Evolutionary conservation across 2,329 filamentous ascomycete species (phyloP), one percentile per base, ranked within the genome.

Genomic region (Clarireedia hainanense): DNA sequence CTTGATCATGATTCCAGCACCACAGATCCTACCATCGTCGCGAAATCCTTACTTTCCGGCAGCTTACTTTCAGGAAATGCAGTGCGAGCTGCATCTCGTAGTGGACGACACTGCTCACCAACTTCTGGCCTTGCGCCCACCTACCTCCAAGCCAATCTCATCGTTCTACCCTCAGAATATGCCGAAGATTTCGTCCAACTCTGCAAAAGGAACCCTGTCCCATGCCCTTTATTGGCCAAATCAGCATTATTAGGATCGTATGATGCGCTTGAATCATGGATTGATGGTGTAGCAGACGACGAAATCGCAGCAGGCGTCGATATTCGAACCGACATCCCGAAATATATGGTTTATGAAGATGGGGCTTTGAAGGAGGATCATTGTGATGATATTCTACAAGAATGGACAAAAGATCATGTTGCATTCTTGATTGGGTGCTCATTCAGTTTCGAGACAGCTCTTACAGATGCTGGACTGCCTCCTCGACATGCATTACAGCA

Each of bases 401-500:
- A 80, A 42, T 86, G 83, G 83, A 76, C 74, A 0, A 65, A 72
- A 4, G 75, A 83, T 60, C 80, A 86, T 61, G 76, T 83, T 24
- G 83, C 75, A 0, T 86, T 84, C 63, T 66, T 86, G 46, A 78
- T 86, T 58, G 83, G 82, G 7, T 86, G 83, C 65, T 81, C 77
- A 0, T 86, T 79, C 72, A 81, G 76, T 61, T 86, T 86, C 64
- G 83, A 86, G 66, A 69, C 73, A 2, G 81, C 81, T 3, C 74
- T 86, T 23, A 64, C 68, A 0, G 67, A 64, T 0, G 76, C 77
- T 0, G 78, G 77, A 0, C 68, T 86, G 5, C 61, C 71, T 6
- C 77, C 81, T 1, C 72, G 75, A 2, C 81, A 86, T 62, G 69
- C 74, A 4, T 56, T 68, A 2, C 47, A 55, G n/a, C 5, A 15